Evolutionary conservation across 2,329 filamentous ascomycete genomes (phyloP).

Genomic region (Amesomyces nigricolor): DNA sequence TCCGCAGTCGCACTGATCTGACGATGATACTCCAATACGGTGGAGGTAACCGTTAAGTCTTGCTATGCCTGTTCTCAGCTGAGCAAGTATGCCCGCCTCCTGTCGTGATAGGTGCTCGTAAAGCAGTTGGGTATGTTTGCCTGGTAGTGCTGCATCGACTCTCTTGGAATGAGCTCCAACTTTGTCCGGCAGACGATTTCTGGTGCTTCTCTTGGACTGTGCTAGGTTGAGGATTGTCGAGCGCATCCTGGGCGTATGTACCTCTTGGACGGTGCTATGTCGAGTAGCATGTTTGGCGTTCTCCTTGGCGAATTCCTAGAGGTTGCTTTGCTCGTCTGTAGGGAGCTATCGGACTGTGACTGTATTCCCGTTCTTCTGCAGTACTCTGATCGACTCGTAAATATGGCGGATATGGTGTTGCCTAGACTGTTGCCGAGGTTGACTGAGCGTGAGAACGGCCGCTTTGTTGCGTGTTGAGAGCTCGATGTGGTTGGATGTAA

Average conservation of each 20-base stretch:
- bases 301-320: neutral
- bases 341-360: neutral
- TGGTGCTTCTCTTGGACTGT: slow-evolving; percentile 5
- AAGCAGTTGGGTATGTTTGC: slow-evolving; percentile 9
- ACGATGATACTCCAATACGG: slow-evolving; percentile 9
- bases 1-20: slow-evolving; percentile 13
- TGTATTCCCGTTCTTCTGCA: neutral
- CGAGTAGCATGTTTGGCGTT: neutral
- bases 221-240: slow-evolving; percentile 10
- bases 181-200: slow-evolving; percentile 1
- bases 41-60: slow-evolving; percentile 13
- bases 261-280: neutral
- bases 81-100: slow-evolving; percentile 5
- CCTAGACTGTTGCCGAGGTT: neutral
- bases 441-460: neutral
- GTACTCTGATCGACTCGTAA: too few relatives aligned
- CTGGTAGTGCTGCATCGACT: slow-evolving; percentile 11
- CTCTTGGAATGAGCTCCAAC: slow-evolving; percentile 9
- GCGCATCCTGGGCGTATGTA: neutral
- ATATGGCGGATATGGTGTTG: too few relatives aligned
- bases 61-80: slow-evolving; percentile 8
- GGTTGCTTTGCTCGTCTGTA: neutral
- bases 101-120: slow-evolving; percentile 7
- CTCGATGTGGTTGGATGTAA: neutral
- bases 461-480: slow-evolving; percentile 3